Evolutionary conservation across 1,284 basidiomycete species (phyloP), one percentile per base, ranked within the genome.

Genomic region (Microbotryum saponariae): DNA sequence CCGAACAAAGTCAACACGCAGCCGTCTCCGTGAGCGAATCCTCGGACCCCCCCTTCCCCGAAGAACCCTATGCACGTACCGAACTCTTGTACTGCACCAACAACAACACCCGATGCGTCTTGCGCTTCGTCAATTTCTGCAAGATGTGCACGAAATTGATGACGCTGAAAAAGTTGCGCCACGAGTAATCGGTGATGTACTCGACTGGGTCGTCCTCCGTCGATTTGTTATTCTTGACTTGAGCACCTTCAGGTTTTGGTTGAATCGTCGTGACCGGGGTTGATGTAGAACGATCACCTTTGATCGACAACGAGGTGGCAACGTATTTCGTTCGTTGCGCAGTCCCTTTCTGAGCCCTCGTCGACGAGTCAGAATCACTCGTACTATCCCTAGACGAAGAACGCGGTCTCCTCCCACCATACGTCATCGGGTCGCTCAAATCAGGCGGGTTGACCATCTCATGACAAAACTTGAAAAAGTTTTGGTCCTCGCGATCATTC

Each of bases 141-240:
- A 99, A 86, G 67, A 99, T 90, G 74, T 92, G 92, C 29, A 94
- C 89, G 74, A 97, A 97, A 76, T 97, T 97, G 78, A 97, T 94
- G n/a, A 87, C 86, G 10, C 91, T 85, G 77, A 97, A 98, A 76
- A 98, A 97, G 77, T 98, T 98, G 59, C 96, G 80, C 92, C 94
- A 98, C 6, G 91, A 96, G 76, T 90, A 98, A 54, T 97, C 91
- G 21, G 86, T 88, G 59, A 97, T 81, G 72, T 96, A 80, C 72
- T 97, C 92, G 31, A 96, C 79, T 69, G 96, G 92, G 70, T 91
- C 89, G 58, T 89, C 85, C 29, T 82, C 68, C 54, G 16, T 49
- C 54, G 52, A 18, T 9, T 49, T 16, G 37, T 42, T 16, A 12
- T 42, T 18, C 14, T 6, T 42, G 14, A 42, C 10, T 16, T 42